Percentiles rank a stretch among this genome's conserved stretches.
These are phyloP conservation scores for Mortierella claussenii DNA, from an alignment of 192 early-diverging fungal genomes.

Conservation along the genomic window DNA sequence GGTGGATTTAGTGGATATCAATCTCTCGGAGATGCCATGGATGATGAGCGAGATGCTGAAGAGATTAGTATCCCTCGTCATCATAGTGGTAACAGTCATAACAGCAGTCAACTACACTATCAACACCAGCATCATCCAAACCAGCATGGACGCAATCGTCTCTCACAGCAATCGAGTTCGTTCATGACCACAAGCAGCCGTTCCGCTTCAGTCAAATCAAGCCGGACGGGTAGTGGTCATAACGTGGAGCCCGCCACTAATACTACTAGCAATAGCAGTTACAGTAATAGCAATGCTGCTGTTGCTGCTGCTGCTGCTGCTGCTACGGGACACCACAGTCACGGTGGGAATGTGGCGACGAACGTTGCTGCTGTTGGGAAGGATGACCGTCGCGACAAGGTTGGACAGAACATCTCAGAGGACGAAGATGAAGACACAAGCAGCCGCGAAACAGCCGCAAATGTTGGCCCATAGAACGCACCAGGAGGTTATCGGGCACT, in stretches of 20 bases:
- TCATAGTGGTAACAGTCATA: background rate
- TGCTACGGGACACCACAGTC: background rate
- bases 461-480: constrained; percentile 2
- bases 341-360: background rate
- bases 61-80: constrained; percentile 50
- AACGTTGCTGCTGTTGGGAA: background rate
- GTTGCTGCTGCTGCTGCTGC: background rate
- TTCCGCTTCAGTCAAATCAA: constrained; percentile 28
- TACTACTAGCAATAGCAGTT: background rate
- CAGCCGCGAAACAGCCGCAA: constrained; percentile 5
- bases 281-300: background rate
- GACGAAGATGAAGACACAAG: constrained; percentile 17
- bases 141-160: constrained; percentile 22
- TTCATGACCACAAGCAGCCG: constrained; percentile 44
- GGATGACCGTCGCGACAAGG: constrained; percentile 40
- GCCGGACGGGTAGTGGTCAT: constrained; percentile 33
- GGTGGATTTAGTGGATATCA: constrained; percentile 19
- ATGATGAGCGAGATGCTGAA: constrained; percentile 42
- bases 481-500: constrained; percentile 26
- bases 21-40: constrained; percentile 30
- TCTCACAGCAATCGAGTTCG: constrained; percentile 40
- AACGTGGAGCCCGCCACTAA: constrained; percentile 16
- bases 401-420: constrained; percentile 34
- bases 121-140: constrained; percentile 21
- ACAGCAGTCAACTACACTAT: too few relatives aligned